Percentiles rank a stretch among this genome's conserved stretches.
These are phyloP conservation scores for Globisporangium apiculatum DNA, from an alignment of 352 stramenopile genomes.

Conservation along the genomic window DNA sequence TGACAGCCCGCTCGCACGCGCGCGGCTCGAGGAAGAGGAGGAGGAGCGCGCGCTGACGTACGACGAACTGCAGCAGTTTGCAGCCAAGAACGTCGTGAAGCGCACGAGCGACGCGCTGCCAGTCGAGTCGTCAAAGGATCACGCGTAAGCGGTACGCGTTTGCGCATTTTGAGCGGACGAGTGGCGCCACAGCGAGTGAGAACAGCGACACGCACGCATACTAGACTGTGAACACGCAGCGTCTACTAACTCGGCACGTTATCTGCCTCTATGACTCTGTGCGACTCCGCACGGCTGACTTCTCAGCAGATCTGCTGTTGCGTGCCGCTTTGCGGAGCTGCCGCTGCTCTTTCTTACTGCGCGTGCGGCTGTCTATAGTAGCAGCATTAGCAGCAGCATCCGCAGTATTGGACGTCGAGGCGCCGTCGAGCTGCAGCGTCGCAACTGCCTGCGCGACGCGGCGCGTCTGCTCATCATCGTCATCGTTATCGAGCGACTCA, in stretches of 20 bases:
- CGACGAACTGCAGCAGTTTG: conserved; percentile 61
- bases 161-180: too few species aligned
- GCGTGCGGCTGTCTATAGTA: conserved; percentile 4
- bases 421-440: conserved; percentile 1
- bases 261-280: too few species aligned
- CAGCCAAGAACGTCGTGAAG: conserved; percentile 43
- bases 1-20: conserved; percentile 2
- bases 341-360: conserved; percentile 46
- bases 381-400: too few species aligned
- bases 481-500: neutral
- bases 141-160: too few species aligned
- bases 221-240: too few species aligned
- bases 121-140: too few species aligned
- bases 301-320: neutral
- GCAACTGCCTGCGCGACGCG: conserved; percentile 1
- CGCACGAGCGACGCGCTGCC: conserved; percentile 10
- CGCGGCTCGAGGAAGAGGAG: conserved; percentile 42
- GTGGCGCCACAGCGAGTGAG: too few species aligned
- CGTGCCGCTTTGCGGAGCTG: conserved; percentile 20
- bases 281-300: too few species aligned
- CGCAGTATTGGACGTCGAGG: neutral
- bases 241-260: too few species aligned
- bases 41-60: conserved; percentile 67
- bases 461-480: neutral
- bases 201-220: too few species aligned